Evolutionary conservation across 208 protist genomes (phyloP), one percentile per base, ranked within the genome.

Genomic region (Trypanosoma scelopori): DNA sequence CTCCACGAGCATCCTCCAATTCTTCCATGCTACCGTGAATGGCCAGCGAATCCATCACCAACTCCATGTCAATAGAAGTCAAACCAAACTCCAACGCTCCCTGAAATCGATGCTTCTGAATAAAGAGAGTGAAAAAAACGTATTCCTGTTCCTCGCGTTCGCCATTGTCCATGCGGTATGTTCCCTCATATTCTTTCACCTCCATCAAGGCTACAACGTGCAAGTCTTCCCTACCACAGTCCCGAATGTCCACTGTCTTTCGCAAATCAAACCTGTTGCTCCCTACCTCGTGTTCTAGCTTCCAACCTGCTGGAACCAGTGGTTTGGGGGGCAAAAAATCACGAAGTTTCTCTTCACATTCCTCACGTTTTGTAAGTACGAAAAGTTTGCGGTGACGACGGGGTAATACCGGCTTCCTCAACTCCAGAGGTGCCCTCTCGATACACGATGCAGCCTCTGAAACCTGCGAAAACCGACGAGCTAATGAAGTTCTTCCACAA

Each of bases 121-220:
- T 59, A 60, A 95, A 95, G 1, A 92, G 42, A 2, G 63, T 74
- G 71, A 95, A 95, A 65, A 91, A 91, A 3, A 93, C 50, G 59
- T 95, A 92, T 60, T 93, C 89, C 55, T 92, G 77, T 69, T 93
- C 86, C 11, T 90, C 82, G 22, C 89, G 86, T 52, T 95, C 86
- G 25, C 89, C 89, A 55, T 85, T 93, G 61, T 95, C 87, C 85
- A 92, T 91, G 27, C 84, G 78, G 63, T 92, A 95, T 0, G 89
- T 95, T 35, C 78, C 70, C 45, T 95, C 86, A 57, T 88, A 92
- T 43, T 86, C 39, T 50, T 95, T 95, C 35, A 66, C 37, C 56
- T 95, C 85, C 78, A 95, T 76, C 12, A 89, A 71, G 0, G 81
- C 82, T 25, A 91, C 69, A 5, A 80, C 71, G 49, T 89, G 84